phyloP scores from a whole-genome alignment of 306 rosid genomes.

The Cyclanthera cordifolia region DNA sequence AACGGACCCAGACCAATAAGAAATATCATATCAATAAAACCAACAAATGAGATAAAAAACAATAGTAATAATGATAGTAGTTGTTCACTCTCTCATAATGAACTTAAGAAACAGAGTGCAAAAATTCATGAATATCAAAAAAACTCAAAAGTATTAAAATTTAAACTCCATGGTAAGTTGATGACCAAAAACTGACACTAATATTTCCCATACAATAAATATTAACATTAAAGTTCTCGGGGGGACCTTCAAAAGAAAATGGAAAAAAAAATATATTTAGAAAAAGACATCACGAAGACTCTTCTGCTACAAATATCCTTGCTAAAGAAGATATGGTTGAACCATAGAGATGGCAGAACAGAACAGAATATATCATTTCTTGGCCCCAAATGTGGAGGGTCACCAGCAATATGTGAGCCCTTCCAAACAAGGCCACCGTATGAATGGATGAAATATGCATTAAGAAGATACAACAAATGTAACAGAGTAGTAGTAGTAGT shows the following conservation, averaged over 20 bases:
- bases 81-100: too few species aligned
- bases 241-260: constrained; percentile 11
- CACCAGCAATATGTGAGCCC: constrained; percentile 9
- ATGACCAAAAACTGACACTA: constrained; percentile 17
- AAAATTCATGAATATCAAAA: background rate
- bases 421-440: constrained; percentile 7
- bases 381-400: constrained; percentile 10
- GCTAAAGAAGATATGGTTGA: constrained; percentile 5
- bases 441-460: too few species aligned
- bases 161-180: constrained; percentile 9
- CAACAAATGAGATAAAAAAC: too few species aligned
- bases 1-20: too few species aligned
- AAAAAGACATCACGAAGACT: constrained; percentile 16
- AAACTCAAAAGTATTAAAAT: background rate
- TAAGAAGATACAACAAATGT: background rate
- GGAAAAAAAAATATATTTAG: background rate
- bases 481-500: too few species aligned
- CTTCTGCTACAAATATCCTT: constrained; percentile 5
- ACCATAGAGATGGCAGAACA: constrained; percentile 10
- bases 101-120: too few species aligned
- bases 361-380: background rate
- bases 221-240: constrained; percentile 18
- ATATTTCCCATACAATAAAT: constrained; percentile 17
- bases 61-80: too few species aligned
- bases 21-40: too few species aligned